Percentiles rank a stretch among this genome's conserved stretches.
phyloP scores from a whole-genome alignment of 805 yeast species.

The Metschnikowia shivogae region DNA sequence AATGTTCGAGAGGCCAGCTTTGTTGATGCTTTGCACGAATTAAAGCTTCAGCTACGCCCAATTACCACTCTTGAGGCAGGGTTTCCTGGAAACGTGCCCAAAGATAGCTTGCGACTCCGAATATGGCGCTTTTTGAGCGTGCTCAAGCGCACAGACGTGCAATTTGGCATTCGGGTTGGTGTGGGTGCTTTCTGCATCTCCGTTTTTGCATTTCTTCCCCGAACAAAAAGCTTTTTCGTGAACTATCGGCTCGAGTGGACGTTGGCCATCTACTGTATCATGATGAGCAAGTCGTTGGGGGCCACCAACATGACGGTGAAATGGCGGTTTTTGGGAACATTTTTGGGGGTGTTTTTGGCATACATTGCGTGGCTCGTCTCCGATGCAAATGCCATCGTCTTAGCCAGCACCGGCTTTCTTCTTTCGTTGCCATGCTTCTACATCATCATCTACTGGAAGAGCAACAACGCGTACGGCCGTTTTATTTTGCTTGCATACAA shows the following conservation, averaged over 20 bases:
- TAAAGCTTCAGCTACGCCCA: slow-evolving; percentile 14
- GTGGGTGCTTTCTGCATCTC: slow-evolving; percentile 68
- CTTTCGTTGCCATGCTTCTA: slow-evolving; percentile 46
- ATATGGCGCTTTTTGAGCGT: slow-evolving; percentile 50
- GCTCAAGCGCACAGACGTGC: slow-evolving; percentile 62
- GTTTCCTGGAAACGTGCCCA: not conserved
- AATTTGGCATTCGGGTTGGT: slow-evolving; percentile 76
- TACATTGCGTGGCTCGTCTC: slow-evolving; percentile 54
- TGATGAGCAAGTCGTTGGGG: slow-evolving; percentile 81
- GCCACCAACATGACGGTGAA: slow-evolving; percentile 78
- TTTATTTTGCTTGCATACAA: slow-evolving; percentile 74
- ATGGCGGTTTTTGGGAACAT: slow-evolving; percentile 72
- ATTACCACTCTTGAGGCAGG: not conserved
- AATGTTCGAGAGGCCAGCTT: slow-evolving; percentile 11
- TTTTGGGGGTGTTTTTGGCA: slow-evolving; percentile 64
- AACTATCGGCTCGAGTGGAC: slow-evolving; percentile 85
- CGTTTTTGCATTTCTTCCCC: slow-evolving; percentile 59
- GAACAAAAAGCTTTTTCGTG: slow-evolving; percentile 49
- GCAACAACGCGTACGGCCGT: slow-evolving; percentile 59
- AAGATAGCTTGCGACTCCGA: slow-evolving; percentile 11
- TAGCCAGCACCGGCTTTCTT: slow-evolving; percentile 48
- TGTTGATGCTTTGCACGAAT: slow-evolving; percentile 18
- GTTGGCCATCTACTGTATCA: slow-evolving; percentile 71
- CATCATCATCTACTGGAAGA: slow-evolving; percentile 67
- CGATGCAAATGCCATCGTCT: slow-evolving; percentile 49